A percentile compares a stretch with the other conserved stretches of the same genome.
Conservation (phyloP, 2,329 filamentous ascomycete species). For the Cladophialophora carrionii region DNA sequence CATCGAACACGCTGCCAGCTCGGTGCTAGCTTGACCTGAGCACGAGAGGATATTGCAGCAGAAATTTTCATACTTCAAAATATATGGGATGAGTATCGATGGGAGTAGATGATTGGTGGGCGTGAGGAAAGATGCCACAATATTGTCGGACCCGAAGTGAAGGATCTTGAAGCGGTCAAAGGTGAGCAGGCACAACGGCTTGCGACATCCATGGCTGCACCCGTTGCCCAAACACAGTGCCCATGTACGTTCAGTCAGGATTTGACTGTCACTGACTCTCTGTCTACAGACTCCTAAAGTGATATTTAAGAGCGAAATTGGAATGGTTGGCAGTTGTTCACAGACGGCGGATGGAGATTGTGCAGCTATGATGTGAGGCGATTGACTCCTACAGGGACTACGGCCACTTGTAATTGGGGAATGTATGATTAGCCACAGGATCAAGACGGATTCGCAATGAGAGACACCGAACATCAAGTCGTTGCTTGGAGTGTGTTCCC, state of each 20-base stretch:
- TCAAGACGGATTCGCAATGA: neutral
- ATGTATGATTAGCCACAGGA: neutral
- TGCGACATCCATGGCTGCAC: neutral
- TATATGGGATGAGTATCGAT: neutral
- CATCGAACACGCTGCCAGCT: neutral
- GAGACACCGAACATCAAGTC: neutral
- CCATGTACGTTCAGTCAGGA: neutral
- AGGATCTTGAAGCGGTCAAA: neutral
- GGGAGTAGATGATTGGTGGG: neutral
- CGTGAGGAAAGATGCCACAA: neutral
- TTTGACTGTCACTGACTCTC: neutral
- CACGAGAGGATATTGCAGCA: neutral
- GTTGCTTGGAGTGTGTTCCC: neutral
- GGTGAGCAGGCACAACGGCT: neutral
- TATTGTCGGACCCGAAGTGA: neutral
- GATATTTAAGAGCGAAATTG: neutral
- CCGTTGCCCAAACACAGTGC: neutral
- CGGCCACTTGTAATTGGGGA: neutral
- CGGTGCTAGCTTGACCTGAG: neutral
- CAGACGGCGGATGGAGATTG: neutral
- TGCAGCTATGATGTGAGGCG: neutral
- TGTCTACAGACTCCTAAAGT: neutral
- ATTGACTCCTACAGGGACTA: neutral
- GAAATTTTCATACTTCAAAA: neutral
- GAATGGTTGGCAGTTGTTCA: neutral